These are phyloP conservation scores for Mortierella sp. DNA, from an alignment of 371 early-diverging fungal genomes.

Conservation along the genomic window DNA sequence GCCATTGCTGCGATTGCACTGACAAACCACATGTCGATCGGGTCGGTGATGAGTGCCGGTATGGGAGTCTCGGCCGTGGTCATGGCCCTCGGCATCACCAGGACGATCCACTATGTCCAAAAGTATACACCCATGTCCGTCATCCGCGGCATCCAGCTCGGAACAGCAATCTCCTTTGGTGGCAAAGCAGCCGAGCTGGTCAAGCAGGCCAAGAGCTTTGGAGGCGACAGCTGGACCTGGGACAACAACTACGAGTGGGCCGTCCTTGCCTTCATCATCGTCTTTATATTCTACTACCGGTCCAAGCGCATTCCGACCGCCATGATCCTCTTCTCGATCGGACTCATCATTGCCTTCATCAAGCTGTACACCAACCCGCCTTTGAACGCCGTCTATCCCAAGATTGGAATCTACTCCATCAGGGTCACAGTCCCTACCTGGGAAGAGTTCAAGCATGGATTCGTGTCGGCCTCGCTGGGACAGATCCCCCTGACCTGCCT, in stretches of 20 bases:
- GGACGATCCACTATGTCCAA: conserved; percentile 78
- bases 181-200: conserved; percentile 79
- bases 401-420: conserved; percentile 73
- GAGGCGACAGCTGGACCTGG: conserved; percentile 72
- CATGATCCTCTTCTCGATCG: conserved; percentile 80
- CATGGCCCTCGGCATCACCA: conserved; percentile 79
- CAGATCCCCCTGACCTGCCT: conserved; percentile 89
- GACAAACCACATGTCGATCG: conserved; percentile 74
- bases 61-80: conserved; percentile 77
- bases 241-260: conserved; percentile 86
- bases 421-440: conserved; percentile 71
- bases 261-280: conserved; percentile 73
- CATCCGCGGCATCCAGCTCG: conserved; percentile 91
- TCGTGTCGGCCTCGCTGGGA: conserved; percentile 86
- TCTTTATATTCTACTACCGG: conserved; percentile 75
- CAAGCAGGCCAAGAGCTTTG: conserved; percentile 52
- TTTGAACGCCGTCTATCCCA: conserved; percentile 53
- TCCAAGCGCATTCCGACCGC: conserved; percentile 78
- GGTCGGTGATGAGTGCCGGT: conserved; percentile 86
- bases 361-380: conserved; percentile 49
- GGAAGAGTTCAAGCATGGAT: conserved; percentile 77
- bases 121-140: conserved; percentile 82
- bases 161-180: conserved; percentile 83
- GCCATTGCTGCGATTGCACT: conserved; percentile 90
- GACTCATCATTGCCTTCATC: conserved; percentile 76